Percentiles rank a stretch among this genome's conserved stretches.
Evolutionary conservation across 2,329 filamentous ascomycete species (phyloP).

Genomic region (Truncatella angustata): DNA sequence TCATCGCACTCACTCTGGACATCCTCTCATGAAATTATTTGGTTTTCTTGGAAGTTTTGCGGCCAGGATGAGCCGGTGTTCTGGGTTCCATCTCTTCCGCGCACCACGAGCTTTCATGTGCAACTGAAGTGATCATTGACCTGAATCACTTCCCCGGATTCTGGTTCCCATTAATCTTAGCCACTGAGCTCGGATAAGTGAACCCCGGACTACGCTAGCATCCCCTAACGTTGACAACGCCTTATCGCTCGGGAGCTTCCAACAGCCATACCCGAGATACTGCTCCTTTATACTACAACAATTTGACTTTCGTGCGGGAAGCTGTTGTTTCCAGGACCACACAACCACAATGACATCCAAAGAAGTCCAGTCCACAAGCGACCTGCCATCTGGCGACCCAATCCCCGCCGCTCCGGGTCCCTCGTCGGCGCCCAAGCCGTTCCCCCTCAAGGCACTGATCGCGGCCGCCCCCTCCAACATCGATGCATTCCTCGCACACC

Average conservation of each 20-base stretch:
- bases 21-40: neutral
- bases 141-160: neutral
- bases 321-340: neutral
- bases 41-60: neutral
- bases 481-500: slow-evolving; percentile 54
- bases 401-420: slow-evolving; percentile 26
- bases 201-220: neutral
- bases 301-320: neutral
- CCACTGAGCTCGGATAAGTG: neutral
- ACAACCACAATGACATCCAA: slow-evolving; percentile 9
- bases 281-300: too few relatives aligned
- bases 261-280: too few relatives aligned
- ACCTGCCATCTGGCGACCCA: slow-evolving; percentile 36
- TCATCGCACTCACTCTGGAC: neutral
- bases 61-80: too few relatives aligned
- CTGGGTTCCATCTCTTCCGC: neutral
- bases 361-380: slow-evolving; percentile 26
- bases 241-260: too few relatives aligned
- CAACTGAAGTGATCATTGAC: neutral
- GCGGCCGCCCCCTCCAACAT: slow-evolving; percentile 36
- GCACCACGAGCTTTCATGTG: neutral
- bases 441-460: slow-evolving; percentile 28
- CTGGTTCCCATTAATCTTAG: neutral
- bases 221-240: neutral
- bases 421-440: slow-evolving; percentile 19